Evolutionary conservation across 768 basidiomycete species (phyloP).

Genomic region (Mycena venus): DNA sequence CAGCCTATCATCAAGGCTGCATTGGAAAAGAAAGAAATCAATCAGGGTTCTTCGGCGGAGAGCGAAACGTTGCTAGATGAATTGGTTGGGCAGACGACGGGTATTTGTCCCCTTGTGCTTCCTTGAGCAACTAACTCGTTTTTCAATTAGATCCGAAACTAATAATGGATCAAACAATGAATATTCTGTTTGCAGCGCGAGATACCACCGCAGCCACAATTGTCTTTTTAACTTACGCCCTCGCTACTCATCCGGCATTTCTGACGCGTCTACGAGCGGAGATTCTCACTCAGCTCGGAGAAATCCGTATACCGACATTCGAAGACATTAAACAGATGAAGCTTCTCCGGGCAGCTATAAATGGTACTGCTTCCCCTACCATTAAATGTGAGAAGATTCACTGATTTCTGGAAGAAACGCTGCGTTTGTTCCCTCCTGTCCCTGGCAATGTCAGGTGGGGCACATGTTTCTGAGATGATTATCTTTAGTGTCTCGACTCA

Average conservation of each 20-base stretch:
- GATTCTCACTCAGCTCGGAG: conserved; percentile 48
- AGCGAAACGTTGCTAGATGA: neutral
- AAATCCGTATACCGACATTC: conserved; percentile 52
- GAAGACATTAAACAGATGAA: conserved; percentile 64
- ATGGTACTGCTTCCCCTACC: conserved; percentile 42
- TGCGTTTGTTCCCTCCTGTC: neutral
- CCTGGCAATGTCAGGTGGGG: neutral
- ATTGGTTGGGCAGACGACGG: neutral
- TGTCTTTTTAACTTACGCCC: neutral
- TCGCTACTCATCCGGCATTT: neutral
- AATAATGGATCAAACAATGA: conserved; percentile 22
- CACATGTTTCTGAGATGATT: neutral
- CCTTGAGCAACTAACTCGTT: neutral
- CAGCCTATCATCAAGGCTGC: neutral
- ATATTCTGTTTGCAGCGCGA: neutral
- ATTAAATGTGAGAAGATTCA: neutral
- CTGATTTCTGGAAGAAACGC: neutral
- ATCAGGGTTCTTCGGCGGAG: neutral
- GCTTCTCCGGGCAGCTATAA: conserved; percentile 53
- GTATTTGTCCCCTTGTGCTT: neutral
- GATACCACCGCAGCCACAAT: conserved; percentile 1
- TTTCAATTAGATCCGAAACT: conserved; percentile 7
- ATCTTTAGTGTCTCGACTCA: neutral
- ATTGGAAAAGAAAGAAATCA: neutral
- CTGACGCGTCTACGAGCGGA: neutral